Percentiles rank a stretch among this genome's conserved stretches.
Evolutionary conservation across 768 basidiomycete species (phyloP).

Genomic region (Harrya chromipes): DNA sequence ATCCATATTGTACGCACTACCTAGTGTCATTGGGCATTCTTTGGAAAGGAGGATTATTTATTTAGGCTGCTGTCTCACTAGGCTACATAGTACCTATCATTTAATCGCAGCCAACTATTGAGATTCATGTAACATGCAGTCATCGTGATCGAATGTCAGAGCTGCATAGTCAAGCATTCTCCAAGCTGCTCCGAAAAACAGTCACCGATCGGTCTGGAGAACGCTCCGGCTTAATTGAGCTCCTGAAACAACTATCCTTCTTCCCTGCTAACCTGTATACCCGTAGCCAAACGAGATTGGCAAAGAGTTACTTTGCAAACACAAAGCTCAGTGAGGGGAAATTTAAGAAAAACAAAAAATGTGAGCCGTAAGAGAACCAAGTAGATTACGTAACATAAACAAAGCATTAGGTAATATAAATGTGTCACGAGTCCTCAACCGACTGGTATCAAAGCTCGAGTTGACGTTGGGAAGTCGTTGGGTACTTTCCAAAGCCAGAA

Average conservation of each 20-base stretch:
- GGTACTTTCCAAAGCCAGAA: conserved; percentile 71
- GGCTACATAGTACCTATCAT: background rate
- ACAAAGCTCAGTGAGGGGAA: conserved; percentile 31
- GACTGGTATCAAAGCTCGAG: conserved; percentile 26
- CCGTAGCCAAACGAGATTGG: conserved; percentile 43
- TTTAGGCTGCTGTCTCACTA: too few species aligned
- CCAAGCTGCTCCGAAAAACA: conserved; percentile 39
- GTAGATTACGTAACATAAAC: conserved; percentile 13
- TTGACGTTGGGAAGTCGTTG: conserved; percentile 34
- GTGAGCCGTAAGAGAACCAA: background rate
- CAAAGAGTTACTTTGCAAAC: conserved; percentile 53
- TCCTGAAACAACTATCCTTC: conserved; percentile 35
- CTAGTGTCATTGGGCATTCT: background rate
- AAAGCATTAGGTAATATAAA: background rate
- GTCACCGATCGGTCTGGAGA: conserved; percentile 42
- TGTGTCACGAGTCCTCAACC: background rate
- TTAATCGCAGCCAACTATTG: background rate
- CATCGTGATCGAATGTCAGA: conserved; percentile 44
- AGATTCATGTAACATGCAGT: too few species aligned
- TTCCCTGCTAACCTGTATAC: conserved; percentile 50
- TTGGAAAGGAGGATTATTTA: background rate
- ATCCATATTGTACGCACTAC: background rate
- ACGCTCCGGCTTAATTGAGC: conserved; percentile 83
- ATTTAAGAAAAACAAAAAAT: background rate
- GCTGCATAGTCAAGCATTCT: conserved; percentile 74